These are phyloP conservation scores for Aphanomyces astaci DNA, from an alignment of 352 stramenopile species.

Conservation along the genomic window DNA sequence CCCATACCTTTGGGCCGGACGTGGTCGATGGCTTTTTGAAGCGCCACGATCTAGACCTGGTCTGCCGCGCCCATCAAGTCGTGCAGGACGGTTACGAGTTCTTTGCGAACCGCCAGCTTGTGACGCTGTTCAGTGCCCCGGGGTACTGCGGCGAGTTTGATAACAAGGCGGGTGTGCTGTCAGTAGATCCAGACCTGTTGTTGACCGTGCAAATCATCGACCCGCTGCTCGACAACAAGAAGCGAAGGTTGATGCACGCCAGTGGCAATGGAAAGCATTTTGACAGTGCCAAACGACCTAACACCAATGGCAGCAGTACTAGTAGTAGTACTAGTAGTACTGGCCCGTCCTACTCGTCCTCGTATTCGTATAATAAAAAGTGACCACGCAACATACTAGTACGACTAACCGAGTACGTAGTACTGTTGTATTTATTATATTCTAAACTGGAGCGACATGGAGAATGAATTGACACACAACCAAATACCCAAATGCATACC, in stretches of 20 bases:
- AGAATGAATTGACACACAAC: no score
- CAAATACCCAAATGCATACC: no score
- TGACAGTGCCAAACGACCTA: no score
- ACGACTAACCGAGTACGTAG: no score
- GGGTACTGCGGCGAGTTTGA: slow-evolving; percentile 90
- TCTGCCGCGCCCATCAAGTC: slow-evolving; percentile 90
- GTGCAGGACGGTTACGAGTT: slow-evolving; percentile 55
- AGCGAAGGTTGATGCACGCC: background rate
- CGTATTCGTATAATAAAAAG: no score
- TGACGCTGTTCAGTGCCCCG: slow-evolving; percentile 86
- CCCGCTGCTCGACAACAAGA: background rate
- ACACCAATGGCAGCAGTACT: background rate
- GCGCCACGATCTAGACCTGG: slow-evolving; percentile 95
- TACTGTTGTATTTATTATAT: no score
- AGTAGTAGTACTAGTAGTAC: no score
- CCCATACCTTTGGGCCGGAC: slow-evolving; percentile 97
- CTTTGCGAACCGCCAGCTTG: slow-evolving; percentile 71
- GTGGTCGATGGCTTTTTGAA: slow-evolving; percentile 96
- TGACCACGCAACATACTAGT: no score
- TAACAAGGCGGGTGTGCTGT: slow-evolving; percentile 87
- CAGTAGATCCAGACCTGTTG: slow-evolving; percentile 37
- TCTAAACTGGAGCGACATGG: no score
- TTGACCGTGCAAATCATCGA: background rate
- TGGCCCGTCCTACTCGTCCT: no score
- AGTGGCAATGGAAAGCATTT: no score